Percentiles rank a stretch among this genome's conserved stretches.
Conservation (phyloP, 2,329 filamentous ascomycete genomes). For the Chaetomium globosum region DNA sequence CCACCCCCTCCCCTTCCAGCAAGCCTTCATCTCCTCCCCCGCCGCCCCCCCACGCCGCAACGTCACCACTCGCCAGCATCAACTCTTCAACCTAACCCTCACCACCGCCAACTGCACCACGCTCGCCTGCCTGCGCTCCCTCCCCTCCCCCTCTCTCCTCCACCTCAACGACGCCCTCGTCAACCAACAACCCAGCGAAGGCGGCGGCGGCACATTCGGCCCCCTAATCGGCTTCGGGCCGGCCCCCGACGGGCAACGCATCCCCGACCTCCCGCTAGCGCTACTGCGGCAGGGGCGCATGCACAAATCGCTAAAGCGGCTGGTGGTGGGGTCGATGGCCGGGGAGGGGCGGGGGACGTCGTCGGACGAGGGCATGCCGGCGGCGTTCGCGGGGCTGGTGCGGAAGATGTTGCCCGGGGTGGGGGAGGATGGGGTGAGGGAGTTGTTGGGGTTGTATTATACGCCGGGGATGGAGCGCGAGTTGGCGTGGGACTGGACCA, state of each 20-base stretch:
- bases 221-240: slow-evolving; percentile 33
- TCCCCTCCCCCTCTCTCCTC: not conserved
- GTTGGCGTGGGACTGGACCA: slow-evolving; percentile 37
- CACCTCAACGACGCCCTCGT: slow-evolving; percentile 29
- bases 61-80: not conserved
- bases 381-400: not conserved
- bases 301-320: not conserved
- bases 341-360: not conserved
- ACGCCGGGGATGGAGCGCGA: not conserved
- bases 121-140: not conserved
- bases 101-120: not conserved
- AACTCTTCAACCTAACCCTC: not conserved
- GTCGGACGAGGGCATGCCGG: slow-evolving; percentile 7
- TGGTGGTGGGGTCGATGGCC: not conserved
- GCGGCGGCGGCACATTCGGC: slow-evolving; percentile 35
- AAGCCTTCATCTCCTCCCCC: slow-evolving; percentile 25
- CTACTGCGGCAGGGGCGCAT: slow-evolving; percentile 1
- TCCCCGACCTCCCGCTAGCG: slow-evolving; percentile 30
- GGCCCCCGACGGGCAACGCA: slow-evolving; percentile 28
- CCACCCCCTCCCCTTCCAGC: slow-evolving; percentile 45
- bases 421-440: not conserved
- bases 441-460: not conserved
- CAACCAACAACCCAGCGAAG: slow-evolving; percentile 24
- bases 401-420: not conserved
- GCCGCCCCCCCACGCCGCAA: not conserved